Evolutionary conservation across 208 protist species (phyloP).

Genomic region (Balamuthia mandrillaris): DNA sequence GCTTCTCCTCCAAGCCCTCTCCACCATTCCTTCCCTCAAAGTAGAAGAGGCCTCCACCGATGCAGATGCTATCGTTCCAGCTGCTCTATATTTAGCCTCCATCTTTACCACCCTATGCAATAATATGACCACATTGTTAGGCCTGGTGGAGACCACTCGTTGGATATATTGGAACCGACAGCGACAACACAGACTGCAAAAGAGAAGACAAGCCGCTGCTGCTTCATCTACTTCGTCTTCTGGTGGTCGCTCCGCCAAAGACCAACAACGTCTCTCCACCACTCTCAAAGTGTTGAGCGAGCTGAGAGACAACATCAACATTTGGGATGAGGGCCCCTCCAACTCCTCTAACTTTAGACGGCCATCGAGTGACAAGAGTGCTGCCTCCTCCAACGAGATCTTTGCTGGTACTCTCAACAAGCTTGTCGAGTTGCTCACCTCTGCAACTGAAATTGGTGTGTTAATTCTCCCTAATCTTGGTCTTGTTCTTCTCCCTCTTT

Average conservation of each 20-base stretch:
- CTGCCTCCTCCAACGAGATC: neutral
- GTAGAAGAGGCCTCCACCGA: too few relatives aligned
- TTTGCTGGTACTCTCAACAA: slow-evolving; percentile 37
- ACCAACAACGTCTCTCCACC: neutral
- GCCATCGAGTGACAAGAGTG: neutral
- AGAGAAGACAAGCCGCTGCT: neutral
- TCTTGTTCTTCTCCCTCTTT: neutral
- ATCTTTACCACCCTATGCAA: neutral
- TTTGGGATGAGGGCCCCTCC: slow-evolving; percentile 31
- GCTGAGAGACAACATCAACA: slow-evolving; percentile 22
- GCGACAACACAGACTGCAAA: neutral
- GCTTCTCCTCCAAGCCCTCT: too few relatives aligned
- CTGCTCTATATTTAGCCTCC: slow-evolving; percentile 22
- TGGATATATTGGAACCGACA: neutral
- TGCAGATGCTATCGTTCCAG: too few relatives aligned
- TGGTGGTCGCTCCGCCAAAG: neutral
- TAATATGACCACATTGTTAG: neutral
- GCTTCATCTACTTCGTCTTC: neutral
- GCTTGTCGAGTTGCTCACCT: slow-evolving; percentile 32
- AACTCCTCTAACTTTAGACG: slow-evolving; percentile 13
- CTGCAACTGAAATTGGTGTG: neutral
- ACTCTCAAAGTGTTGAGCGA: neutral
- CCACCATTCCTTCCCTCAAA: too few relatives aligned
- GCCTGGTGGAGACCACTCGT: neutral
- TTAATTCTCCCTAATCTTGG: neutral